These are phyloP conservation scores for Oryza longistaminata DNA, from an alignment of 176 grass and related monocot genomes.

Conservation along the genomic window DNA sequence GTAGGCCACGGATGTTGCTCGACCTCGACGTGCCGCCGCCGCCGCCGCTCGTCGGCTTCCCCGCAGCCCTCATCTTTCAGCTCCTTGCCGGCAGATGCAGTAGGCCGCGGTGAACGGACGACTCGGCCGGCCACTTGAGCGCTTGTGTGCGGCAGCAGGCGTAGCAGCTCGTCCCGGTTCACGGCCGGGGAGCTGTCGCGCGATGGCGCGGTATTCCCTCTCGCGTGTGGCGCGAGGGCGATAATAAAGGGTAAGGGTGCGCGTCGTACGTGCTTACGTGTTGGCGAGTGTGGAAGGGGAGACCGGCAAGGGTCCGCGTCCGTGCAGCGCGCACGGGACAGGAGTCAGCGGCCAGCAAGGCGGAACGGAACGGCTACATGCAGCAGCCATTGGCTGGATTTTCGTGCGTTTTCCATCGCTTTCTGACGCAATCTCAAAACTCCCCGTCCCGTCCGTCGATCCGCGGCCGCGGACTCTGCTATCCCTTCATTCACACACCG, in stretches of 20 bases:
- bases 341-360: not conserved
- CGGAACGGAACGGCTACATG: not conserved
- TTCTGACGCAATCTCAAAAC: conserved; percentile 11
- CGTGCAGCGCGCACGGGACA: not conserved
- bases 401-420: not conserved
- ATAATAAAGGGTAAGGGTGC: conserved; percentile 39
- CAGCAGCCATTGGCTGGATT: conserved; percentile 9
- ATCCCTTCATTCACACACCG: conserved; percentile 40
- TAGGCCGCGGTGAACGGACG: conserved; percentile 15
- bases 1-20: conserved; percentile 48
- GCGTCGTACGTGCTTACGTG: conserved; percentile 20
- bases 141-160: conserved; percentile 33
- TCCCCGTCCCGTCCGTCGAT: not conserved
- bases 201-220: not conserved
- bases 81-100: conserved; percentile 20
- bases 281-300: conserved; percentile 43
- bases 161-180: not conserved
- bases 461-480: not conserved
- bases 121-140: conserved; percentile 38
- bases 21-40: not conserved
- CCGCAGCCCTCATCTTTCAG: conserved; percentile 36
- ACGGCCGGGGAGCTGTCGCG: conserved; percentile 45
- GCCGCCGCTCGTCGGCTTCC: conserved; percentile 24
- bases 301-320: not conserved
- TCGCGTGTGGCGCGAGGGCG: not conserved